Conservation (phyloP, 2,329 filamentous ascomycete species). For the Colletotrichum lini region DNA sequence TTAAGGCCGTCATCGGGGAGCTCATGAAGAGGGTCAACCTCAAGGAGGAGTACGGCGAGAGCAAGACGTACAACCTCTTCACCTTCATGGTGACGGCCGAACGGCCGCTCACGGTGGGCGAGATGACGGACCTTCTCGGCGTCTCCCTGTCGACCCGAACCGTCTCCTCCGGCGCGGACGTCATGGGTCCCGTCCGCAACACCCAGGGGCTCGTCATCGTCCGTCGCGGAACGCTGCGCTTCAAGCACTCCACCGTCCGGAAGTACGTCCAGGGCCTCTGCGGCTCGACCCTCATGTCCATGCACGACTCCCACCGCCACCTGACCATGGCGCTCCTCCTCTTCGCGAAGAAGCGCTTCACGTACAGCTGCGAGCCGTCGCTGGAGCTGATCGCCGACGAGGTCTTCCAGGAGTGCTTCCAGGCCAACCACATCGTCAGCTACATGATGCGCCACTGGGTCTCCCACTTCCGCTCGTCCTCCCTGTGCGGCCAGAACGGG, state of each 20-base stretch:
- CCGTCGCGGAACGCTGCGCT: slow-evolving; percentile 52
- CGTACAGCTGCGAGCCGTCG: slow-evolving; percentile 45
- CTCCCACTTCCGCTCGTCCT: slow-evolving; percentile 53
- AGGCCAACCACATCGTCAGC: slow-evolving; percentile 49
- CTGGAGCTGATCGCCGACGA: slow-evolving; percentile 48
- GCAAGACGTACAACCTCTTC: slow-evolving; percentile 47
- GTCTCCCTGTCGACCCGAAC: slow-evolving; percentile 44
- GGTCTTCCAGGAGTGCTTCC: slow-evolving; percentile 47
- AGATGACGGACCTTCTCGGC: slow-evolving; percentile 53
- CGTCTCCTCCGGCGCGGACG: slow-evolving; percentile 44
- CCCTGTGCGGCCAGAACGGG: slow-evolving; percentile 48
- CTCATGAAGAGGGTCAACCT: slow-evolving; percentile 46
- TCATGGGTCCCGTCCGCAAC: slow-evolving; percentile 30
- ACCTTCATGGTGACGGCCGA: slow-evolving; percentile 53
- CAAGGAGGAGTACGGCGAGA: slow-evolving; percentile 44
- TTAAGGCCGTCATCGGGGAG: slow-evolving; percentile 47
- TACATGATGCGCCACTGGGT: slow-evolving; percentile 56
- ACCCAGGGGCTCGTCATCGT: slow-evolving; percentile 51
- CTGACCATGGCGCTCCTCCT: slow-evolving; percentile 53
- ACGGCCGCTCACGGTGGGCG: slow-evolving; percentile 51
- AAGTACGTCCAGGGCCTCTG: slow-evolving; percentile 50
- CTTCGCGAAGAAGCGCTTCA: slow-evolving; percentile 51
- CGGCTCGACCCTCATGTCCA: slow-evolving; percentile 52
- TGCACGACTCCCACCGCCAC: slow-evolving; percentile 52
- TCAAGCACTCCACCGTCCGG: slow-evolving; percentile 55